Conservation (phyloP, 139 green algal species). For the Pedinophyceae sp. region DNA sequence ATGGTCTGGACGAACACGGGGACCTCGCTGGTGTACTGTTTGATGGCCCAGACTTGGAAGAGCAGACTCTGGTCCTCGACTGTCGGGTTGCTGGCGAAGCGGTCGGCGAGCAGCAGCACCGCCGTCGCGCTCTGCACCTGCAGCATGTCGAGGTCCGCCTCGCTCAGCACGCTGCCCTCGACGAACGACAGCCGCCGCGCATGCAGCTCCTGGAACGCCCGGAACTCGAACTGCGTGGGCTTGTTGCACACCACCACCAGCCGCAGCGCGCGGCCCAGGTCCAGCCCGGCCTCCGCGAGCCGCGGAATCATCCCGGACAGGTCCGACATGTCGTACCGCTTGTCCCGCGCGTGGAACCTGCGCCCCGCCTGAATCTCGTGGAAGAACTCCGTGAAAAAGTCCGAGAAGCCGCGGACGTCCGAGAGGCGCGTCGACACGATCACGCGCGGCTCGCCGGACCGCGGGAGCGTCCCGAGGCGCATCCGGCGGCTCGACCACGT, state of each 20-base stretch:
- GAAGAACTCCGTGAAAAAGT: conserved; percentile 52
- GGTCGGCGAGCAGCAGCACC: conserved; percentile 49
- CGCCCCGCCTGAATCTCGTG: conserved; percentile 19
- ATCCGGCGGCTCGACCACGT: not conserved
- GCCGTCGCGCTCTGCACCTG: conserved; percentile 24
- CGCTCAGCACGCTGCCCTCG: conserved; percentile 45
- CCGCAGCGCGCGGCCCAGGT: conserved; percentile 13
- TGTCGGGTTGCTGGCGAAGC: conserved; percentile 36
- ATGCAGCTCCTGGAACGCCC: conserved; percentile 60
- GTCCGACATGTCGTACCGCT: too few species aligned
- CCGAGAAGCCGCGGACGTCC: conserved; percentile 53
- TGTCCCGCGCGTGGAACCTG: too few species aligned
- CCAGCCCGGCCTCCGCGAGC: too few species aligned
- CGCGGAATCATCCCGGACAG: too few species aligned
- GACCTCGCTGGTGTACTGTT: conserved; percentile 58
- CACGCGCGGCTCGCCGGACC: conserved; percentile 20
- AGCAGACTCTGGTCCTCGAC: conserved; percentile 57
- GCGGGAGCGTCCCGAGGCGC: not conserved
- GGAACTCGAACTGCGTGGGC: conserved; percentile 40
- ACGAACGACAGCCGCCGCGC: conserved; percentile 48
- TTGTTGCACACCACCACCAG: conserved; percentile 48
- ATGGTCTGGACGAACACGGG: conserved; percentile 55
- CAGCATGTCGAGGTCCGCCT: conserved; percentile 34
- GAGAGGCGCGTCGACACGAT: conserved; percentile 41
- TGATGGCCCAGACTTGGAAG: conserved; percentile 69